Percentiles rank a stretch among this genome's conserved stretches.
These are phyloP conservation scores for Spizellomyces sp. DNA, from an alignment of 192 early-diverging fungal genomes.

Conservation along the genomic window DNA sequence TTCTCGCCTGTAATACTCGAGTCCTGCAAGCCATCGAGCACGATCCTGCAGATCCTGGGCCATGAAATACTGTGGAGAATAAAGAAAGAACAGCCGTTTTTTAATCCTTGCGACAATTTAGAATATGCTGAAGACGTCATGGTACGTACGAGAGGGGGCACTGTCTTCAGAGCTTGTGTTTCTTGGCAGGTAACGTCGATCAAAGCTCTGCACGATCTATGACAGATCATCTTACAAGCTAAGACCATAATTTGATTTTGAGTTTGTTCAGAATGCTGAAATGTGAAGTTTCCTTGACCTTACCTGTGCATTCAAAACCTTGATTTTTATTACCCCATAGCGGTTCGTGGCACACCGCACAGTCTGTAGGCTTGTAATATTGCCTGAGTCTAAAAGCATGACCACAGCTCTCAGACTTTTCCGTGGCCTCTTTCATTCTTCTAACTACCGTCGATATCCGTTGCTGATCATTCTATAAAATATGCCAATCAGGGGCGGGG, in stretches of 20 bases:
- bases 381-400: slow-evolving; percentile 48
- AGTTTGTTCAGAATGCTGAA: not conserved
- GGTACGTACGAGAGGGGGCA: slow-evolving; percentile 40
- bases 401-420: slow-evolving; percentile 30
- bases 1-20: slow-evolving; percentile 30
- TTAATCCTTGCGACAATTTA: not conserved
- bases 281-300: not conserved
- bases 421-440: slow-evolving; percentile 4
- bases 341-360: slow-evolving; percentile 53
- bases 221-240: slow-evolving; percentile 50
- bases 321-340: slow-evolving; percentile 52
- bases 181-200: slow-evolving; percentile 47
- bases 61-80: slow-evolving; percentile 50
- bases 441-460: not conserved
- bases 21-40: slow-evolving; percentile 46
- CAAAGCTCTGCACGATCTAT: slow-evolving; percentile 35
- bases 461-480: slow-evolving; percentile 5
- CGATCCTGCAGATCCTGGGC: slow-evolving; percentile 43
- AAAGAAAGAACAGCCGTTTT: not conserved
- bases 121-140: not conserved
- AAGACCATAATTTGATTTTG: not conserved
- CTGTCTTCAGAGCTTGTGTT: slow-evolving; percentile 34
- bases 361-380: slow-evolving; percentile 54
- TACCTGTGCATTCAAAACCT: slow-evolving; percentile 52
- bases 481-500: not conserved